Evolutionary conservation across 805 yeast species (phyloP).

Genomic region (Wickerhamia fluorescens): DNA sequence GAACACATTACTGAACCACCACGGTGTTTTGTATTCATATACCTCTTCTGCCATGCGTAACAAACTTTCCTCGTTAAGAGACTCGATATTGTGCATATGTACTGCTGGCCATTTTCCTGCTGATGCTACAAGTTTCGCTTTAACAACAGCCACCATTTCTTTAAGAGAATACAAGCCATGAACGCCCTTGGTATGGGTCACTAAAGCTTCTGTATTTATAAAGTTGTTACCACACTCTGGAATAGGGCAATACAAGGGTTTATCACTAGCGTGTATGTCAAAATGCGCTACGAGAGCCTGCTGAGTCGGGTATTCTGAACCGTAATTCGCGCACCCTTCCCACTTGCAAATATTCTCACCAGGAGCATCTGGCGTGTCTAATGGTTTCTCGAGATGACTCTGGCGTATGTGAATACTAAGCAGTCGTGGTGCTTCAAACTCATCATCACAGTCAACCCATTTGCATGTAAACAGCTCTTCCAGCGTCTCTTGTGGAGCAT

Average conservation of each 20-base stretch:
- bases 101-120: background rate
- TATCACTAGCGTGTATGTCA: constrained; percentile 60
- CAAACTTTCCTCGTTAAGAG: constrained; percentile 18
- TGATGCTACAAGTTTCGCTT: background rate
- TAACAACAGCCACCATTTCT: constrained; percentile 20
- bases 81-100: background rate
- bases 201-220: constrained; percentile 53
- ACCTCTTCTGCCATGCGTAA: constrained; percentile 23
- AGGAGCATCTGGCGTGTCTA: no score
- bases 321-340: constrained; percentile 50
- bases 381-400: no score
- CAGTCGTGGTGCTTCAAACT: no score
- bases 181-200: constrained; percentile 54
- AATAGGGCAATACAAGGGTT: constrained; percentile 52
- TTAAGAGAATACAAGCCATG: constrained; percentile 45
- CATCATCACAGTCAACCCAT: constrained; percentile 31
- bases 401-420: no score
- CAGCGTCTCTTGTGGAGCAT: no score
- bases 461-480: constrained; percentile 23
- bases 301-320: constrained; percentile 45
- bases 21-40: constrained; percentile 29
- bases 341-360: constrained; percentile 58
- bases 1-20: constrained; percentile 34
- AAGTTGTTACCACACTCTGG: constrained; percentile 62
- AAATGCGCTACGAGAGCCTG: constrained; percentile 58